Evolutionary conservation across 176 grass and related monocot genomes (phyloP), one percentile per base, ranked within the genome.

Genomic region (Oryza glaberrima): DNA sequence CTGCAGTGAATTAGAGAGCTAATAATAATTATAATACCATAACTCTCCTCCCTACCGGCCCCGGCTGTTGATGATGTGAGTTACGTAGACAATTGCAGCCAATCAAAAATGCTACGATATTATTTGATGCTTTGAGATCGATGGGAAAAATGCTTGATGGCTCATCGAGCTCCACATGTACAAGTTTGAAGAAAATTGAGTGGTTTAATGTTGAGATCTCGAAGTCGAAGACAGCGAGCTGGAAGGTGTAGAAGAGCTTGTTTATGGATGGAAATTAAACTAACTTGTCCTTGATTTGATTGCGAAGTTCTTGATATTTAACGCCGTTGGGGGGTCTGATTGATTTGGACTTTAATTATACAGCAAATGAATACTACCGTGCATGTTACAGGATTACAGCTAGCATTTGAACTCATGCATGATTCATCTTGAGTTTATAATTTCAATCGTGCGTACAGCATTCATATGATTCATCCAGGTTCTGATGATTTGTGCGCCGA

Each of bases 1-100:
- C 5, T 28, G 56, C 52, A 46, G 41, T 11, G 72, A 85, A 46
- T 73, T 77, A 65, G 65, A 81, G 85, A 89, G 54, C 54, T 58
- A 58, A 58, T 0, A 17, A 49, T 69, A 32, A 32, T 32, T 32
- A 32, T 32, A 36, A 64, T 30, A 11, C 76, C 81, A 40, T 47
- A 69, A 54, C 11, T 19, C 11, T 19, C 11, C 34, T 56, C 61
- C 6, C 41, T 40, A 28, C 28, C 12, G 69, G 36, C 69, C 76
- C 81, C 63, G 14, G 35, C 38, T 69, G 60, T 75, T 23, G 45
- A 80, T 26, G 45, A 75, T 22, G 35, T 9, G 38, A 9, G 34
- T 73, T 73, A 80, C 48, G 45, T 61, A 61, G 28, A 46, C 25
- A 61, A 68, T 26, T 34, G 30, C 41, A 76, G n/a, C 30, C 52